phyloP scores from a whole-genome alignment of 345 rosid genomes.

The Boechera divaricarpa region DNA sequence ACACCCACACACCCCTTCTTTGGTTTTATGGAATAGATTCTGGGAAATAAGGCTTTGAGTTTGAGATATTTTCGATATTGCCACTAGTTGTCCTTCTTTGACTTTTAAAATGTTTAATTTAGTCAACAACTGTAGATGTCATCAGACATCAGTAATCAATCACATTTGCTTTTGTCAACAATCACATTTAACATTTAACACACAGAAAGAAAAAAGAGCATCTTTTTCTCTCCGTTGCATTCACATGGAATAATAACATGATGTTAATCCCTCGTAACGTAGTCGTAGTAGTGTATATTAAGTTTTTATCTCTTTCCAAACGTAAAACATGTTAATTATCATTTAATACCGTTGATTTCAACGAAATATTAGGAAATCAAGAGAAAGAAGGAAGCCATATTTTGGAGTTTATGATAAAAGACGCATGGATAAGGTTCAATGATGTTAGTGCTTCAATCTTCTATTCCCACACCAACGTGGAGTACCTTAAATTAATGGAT shows the following conservation, averaged over 20 bases:
- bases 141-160: constrained; percentile 3
- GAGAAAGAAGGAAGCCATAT: background rate
- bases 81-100: constrained; percentile 44
- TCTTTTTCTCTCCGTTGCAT: constrained; percentile 4
- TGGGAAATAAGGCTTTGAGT: constrained; percentile 27
- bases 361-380: background rate
- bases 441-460: background rate
- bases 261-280: background rate
- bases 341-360: background rate
- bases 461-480: background rate
- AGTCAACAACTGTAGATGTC: constrained; percentile 26
- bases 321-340: background rate
- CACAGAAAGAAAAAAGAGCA: background rate
- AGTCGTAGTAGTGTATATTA: background rate
- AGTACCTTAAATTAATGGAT: background rate
- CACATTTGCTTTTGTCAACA: constrained; percentile 27
- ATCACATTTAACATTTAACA: constrained; percentile 1
- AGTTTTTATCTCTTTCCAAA: background rate
- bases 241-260: constrained; percentile 15
- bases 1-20: background rate
- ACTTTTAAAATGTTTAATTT: constrained; percentile 23
- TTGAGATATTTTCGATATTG: constrained; percentile 39
- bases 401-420: background rate
- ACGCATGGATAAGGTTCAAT: background rate
- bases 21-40: constrained; percentile 6